Percentiles rank a stretch among this genome's conserved stretches.
These are phyloP conservation scores for Kodamaea jinghongensis DNA, from an alignment of 805 yeast species.

Conservation along the genomic window DNA sequence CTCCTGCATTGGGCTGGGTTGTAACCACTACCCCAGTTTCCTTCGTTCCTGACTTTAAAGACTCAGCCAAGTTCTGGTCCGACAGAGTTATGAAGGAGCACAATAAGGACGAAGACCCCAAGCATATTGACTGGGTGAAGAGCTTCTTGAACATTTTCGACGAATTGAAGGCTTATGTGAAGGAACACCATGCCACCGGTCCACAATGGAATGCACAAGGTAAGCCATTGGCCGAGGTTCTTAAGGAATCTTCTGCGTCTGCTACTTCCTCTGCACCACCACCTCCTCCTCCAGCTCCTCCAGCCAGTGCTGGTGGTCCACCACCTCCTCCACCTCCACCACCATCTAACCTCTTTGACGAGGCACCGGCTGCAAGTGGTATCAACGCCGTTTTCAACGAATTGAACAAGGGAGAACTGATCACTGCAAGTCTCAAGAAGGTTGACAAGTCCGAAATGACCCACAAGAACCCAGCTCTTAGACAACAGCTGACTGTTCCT, in stretches of 20 bases:
- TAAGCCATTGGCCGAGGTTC: conserved; percentile 50
- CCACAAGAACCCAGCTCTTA: conserved; percentile 83
- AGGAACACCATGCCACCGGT: conserved; percentile 81
- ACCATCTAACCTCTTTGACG: conserved; percentile 63
- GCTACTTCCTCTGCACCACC: conserved; percentile 29
- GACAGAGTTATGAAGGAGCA: conserved; percentile 84
- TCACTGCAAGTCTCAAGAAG: conserved; percentile 84
- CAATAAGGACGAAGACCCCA: conserved; percentile 64
- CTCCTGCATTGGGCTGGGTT: conserved; percentile 90
- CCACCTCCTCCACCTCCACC: conserved; percentile 96
- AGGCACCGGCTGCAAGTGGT: conserved; percentile 35
- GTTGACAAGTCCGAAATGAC: conserved; percentile 94
- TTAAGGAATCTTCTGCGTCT: conserved; percentile 19
- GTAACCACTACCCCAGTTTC: conserved; percentile 73
- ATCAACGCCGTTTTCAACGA: conserved; percentile 91
- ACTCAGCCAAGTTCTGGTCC: conserved; percentile 91
- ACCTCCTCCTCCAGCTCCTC: conserved; percentile 11
- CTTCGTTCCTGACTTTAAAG: conserved; percentile 77
- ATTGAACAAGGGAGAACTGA: conserved; percentile 76
- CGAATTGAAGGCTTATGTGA: conserved; percentile 68
- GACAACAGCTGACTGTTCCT: conserved; percentile 42
- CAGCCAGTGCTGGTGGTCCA: conserved; percentile 30
- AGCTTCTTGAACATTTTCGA: conserved; percentile 61
- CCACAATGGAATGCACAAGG: conserved; percentile 71
- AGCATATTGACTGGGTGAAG: conserved; percentile 81